phyloP scores from a whole-genome alignment of 2,329 filamentous ascomycete species.

The Aciculosporium take region DNA sequence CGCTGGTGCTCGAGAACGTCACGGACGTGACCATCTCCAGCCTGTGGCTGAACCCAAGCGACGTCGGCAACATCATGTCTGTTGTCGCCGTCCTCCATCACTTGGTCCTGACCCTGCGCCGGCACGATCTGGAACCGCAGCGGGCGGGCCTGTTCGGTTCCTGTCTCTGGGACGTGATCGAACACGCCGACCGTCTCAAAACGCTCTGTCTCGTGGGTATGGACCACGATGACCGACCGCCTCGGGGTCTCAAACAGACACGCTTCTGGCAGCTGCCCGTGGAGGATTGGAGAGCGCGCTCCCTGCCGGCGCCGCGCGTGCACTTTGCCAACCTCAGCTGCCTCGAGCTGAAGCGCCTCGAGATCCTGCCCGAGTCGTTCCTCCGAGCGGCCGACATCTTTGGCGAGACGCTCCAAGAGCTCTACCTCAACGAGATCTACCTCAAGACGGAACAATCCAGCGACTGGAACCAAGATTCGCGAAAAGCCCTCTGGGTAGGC shows the following conservation, averaged over 20 bases:
- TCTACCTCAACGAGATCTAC: constrained; percentile 31
- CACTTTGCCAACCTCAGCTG: constrained; percentile 24
- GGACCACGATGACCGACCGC: constrained; percentile 25
- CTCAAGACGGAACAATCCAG: constrained; percentile 26
- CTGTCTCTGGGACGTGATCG: constrained; percentile 35
- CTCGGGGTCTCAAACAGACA: constrained; percentile 23
- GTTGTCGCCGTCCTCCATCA: constrained; percentile 28
- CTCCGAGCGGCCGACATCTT: constrained; percentile 20
- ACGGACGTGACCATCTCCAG: constrained; percentile 32
- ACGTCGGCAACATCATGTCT: constrained; percentile 33
- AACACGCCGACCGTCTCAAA: constrained; percentile 27
- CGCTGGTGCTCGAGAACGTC: constrained; percentile 35
- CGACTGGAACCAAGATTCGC: constrained; percentile 19
- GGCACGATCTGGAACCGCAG: constrained; percentile 24
- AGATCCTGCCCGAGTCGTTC: constrained; percentile 24
- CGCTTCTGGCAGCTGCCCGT: constrained; percentile 20
- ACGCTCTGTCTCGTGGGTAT: constrained; percentile 34
- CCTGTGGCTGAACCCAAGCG: constrained; percentile 36
- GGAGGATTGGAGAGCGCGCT: constrained; percentile 26
- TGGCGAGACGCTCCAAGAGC: constrained; percentile 25
- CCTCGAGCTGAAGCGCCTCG: constrained; percentile 29
- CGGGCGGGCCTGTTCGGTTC: constrained; percentile 26
- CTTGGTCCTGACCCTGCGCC: constrained; percentile 31
- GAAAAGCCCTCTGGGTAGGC: constrained; percentile 30
- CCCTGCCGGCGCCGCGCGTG: constrained; percentile 23